A percentile compares a stretch with the other conserved stretches of the same genome.
These are phyloP conservation scores for Acer yangbiense DNA, from an alignment of 345 rosid genomes.

Conservation along the genomic window DNA sequence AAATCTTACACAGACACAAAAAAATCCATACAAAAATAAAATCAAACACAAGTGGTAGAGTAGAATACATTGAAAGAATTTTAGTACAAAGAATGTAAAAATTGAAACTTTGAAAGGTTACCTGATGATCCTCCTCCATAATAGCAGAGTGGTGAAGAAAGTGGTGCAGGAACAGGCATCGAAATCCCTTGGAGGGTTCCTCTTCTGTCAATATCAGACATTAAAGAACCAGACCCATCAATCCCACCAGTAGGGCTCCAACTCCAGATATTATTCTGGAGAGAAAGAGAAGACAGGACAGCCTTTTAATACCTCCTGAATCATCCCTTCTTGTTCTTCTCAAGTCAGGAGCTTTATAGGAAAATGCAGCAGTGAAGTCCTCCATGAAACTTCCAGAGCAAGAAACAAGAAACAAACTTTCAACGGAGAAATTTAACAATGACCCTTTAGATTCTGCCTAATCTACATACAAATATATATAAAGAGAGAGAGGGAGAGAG, in stretches of 20 bases:
- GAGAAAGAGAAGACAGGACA: no score
- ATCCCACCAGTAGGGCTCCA: no score
- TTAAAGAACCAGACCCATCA: neutral
- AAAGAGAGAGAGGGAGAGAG: no score
- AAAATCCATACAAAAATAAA: neutral
- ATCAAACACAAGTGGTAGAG: neutral
- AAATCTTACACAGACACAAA: neutral
- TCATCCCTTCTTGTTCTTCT: no score
- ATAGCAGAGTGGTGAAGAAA: no score
- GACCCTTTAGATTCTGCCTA: neutral
- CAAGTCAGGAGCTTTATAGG: neutral
- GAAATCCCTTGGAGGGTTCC: neutral
- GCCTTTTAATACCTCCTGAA: no score
- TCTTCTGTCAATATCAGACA: neutral
- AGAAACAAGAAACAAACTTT: neutral
- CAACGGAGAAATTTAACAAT: neutral
- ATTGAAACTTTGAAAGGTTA: no score
- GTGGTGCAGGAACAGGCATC: neutral
- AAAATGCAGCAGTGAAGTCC: neutral
- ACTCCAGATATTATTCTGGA: no score
- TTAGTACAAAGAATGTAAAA: no score
- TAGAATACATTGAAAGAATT: neutral
- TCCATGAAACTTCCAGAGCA: constrained; percentile 2
- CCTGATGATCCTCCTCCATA: no score
- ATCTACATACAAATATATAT: neutral